Evolutionary conservation across 371 early-diverging fungal genomes (phyloP).

Genomic region (Mucor racemosus): DNA sequence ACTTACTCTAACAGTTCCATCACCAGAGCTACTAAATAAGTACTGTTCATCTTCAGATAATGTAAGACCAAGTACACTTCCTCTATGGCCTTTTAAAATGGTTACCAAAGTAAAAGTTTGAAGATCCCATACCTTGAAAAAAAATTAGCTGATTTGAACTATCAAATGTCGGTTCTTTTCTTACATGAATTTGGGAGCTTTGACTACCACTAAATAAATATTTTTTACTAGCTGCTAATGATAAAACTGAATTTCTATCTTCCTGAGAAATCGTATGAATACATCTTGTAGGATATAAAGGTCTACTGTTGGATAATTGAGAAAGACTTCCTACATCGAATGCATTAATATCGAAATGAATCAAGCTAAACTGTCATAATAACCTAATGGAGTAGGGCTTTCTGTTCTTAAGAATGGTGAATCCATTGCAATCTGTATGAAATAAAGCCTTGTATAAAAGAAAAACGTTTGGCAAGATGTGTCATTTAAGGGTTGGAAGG

Average conservation of each 20-base stretch:
- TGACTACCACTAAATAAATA: conserved; percentile 80
- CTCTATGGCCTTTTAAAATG: conserved; percentile 69
- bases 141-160: too few relatives aligned
- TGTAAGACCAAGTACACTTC: conserved; percentile 69
- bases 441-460: neutral
- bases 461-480: conserved; percentile 1
- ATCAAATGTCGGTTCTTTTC: neutral
- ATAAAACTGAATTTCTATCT: conserved; percentile 67
- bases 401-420: conserved; percentile 28
- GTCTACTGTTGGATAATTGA: conserved; percentile 16
- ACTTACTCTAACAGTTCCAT: conserved; percentile 39
- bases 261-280: conserved; percentile 68
- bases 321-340: conserved; percentile 26
- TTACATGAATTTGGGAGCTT: conserved; percentile 65
- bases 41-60: conserved; percentile 58
- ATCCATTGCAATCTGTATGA: conserved; percentile 14
- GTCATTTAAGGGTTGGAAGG: neutral
- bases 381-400: conserved; percentile 28
- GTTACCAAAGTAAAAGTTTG: conserved; percentile 64
- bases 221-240: conserved; percentile 65
- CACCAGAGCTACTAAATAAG: conserved; percentile 73
- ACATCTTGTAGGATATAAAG: conserved; percentile 43
- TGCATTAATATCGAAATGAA: neutral
- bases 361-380: neutral
- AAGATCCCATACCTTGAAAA: conserved; percentile 71